Percentiles rank a stretch among this genome's conserved stretches.
phyloP scores from a whole-genome alignment of 2,329 filamentous ascomycete species.

The Septoria linicola region DNA sequence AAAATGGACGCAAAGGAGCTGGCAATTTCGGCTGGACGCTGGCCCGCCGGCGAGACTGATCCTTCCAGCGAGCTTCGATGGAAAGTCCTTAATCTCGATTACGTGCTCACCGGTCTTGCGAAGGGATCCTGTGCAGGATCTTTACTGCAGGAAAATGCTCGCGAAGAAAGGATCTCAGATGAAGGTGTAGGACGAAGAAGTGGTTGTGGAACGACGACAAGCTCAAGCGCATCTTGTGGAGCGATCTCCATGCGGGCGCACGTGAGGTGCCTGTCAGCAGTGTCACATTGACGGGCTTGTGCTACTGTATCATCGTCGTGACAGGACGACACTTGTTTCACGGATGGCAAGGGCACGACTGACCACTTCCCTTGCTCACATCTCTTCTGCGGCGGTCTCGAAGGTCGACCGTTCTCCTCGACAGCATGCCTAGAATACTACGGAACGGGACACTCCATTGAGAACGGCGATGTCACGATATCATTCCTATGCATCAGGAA shows the following conservation, averaged over 20 bases:
- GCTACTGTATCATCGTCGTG: constrained; percentile 5
- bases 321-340: constrained; percentile 11
- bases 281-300: not conserved
- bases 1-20: not conserved
- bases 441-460: too few species aligned
- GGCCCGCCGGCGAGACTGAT: constrained; percentile 1
- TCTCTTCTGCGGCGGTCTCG: not conserved
- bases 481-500: too few species aligned
- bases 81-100: not conserved
- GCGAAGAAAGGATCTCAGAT: too few species aligned
- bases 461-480: too few species aligned
- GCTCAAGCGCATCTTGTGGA: not conserved
- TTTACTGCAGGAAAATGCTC: too few species aligned
- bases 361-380: not conserved
- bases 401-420: too few species aligned
- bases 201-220: not conserved
- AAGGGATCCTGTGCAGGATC: not conserved
- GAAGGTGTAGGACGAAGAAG: not conserved
- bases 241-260: not conserved
- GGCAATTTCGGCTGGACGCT: constrained; percentile 7
- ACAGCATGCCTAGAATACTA: too few species aligned
- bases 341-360: constrained; percentile 2
- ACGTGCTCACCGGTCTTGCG: not conserved
- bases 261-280: constrained; percentile 5
- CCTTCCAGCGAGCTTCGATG: not conserved